Percentiles rank a stretch among this genome's conserved stretches.
Conservation (phyloP, 768 basidiomycete species). For the Artomyces pyxidatus region DNA sequence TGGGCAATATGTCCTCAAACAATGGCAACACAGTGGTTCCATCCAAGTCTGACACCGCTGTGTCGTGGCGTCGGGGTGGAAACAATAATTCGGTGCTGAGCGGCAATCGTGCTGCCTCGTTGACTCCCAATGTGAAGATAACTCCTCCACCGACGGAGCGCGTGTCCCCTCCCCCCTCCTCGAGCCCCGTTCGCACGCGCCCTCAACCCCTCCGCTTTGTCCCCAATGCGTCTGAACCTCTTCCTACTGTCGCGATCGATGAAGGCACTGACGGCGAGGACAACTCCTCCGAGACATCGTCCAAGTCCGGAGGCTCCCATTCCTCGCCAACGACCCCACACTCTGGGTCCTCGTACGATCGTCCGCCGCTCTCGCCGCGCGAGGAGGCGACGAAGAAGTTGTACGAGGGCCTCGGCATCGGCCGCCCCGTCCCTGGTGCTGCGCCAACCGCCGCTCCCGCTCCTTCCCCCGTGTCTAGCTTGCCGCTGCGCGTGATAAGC, state of each 20-base stretch:
- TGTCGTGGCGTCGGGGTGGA: constrained; percentile 73
- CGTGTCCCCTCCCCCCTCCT: constrained; percentile 39
- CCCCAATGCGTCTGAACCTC: constrained; percentile 25
- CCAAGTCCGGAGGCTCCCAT: constrained; percentile 42
- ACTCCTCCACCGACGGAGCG: constrained; percentile 63
- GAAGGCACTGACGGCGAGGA: constrained; percentile 16
- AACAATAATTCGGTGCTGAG: constrained; percentile 64
- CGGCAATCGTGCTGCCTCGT: constrained; percentile 50
- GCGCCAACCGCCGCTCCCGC: constrained; percentile 28
- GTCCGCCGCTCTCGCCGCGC: constrained; percentile 65
- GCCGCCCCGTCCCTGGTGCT: constrained; percentile 45
- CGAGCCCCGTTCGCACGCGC: constrained; percentile 47
- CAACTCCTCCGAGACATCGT: constrained; percentile 34
- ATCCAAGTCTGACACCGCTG: constrained; percentile 76
- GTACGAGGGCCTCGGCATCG: constrained; percentile 84
- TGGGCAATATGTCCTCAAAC: constrained; percentile 46
- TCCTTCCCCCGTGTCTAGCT: constrained; percentile 28
- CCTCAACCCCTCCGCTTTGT: constrained; percentile 51
- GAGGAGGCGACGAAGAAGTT: constrained; percentile 83
- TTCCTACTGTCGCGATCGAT: constrained; percentile 18
- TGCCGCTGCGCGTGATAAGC: constrained; percentile 45
- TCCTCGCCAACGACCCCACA: constrained; percentile 72
- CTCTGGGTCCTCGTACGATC: constrained; percentile 50
- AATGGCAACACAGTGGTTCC: constrained; percentile 29
- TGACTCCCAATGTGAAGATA: constrained; percentile 59